Evolutionary conservation across 2,329 filamentous ascomycete species (phyloP).

Genomic region (Ilyonectria robusta): DNA sequence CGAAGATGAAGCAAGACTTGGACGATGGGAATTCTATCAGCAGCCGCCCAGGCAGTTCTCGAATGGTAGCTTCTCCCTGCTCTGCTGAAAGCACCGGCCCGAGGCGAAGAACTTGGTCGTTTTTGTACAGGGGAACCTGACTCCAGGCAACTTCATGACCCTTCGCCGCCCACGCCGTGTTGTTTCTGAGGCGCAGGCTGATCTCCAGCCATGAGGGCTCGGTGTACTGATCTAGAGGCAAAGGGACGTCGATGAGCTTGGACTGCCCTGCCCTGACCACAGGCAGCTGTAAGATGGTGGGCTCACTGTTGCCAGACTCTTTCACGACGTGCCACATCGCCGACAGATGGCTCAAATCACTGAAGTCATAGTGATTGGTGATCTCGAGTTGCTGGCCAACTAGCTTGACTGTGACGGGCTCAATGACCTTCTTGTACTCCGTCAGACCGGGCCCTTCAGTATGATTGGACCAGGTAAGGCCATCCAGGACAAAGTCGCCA

Average conservation of each 20-base stretch:
- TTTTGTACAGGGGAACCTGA: neutral
- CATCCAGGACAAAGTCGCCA: conserved; percentile 71
- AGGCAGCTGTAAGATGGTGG: neutral
- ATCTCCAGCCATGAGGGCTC: conserved; percentile 21
- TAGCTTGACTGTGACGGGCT: conserved; percentile 9
- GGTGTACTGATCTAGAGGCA: fast-evolving
- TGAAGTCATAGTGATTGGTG: conserved; percentile 29
- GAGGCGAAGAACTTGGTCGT: neutral
- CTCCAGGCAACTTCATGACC: conserved; percentile 30
- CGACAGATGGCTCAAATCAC: conserved; percentile 21
- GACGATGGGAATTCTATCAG: neutral
- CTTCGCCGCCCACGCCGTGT: neutral
- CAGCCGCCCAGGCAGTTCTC: neutral
- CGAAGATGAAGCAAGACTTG: neutral
- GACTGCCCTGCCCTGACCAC: conserved; percentile 9
- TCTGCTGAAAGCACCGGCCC: no score
- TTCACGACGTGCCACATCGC: conserved; percentile 24
- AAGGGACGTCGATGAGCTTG: neutral
- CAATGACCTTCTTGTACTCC: conserved; percentile 35
- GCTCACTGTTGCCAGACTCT: conserved; percentile 19
- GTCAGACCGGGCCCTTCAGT: conserved; percentile 22
- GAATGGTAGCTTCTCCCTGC: neutral
- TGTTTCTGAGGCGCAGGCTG: conserved; percentile 18
- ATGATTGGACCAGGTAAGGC: conserved; percentile 52
- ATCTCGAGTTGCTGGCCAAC: neutral